Evolutionary conservation across 495 filamentous ascomycete species (phyloP).

Genomic region (Elaphomyces granulatus): DNA sequence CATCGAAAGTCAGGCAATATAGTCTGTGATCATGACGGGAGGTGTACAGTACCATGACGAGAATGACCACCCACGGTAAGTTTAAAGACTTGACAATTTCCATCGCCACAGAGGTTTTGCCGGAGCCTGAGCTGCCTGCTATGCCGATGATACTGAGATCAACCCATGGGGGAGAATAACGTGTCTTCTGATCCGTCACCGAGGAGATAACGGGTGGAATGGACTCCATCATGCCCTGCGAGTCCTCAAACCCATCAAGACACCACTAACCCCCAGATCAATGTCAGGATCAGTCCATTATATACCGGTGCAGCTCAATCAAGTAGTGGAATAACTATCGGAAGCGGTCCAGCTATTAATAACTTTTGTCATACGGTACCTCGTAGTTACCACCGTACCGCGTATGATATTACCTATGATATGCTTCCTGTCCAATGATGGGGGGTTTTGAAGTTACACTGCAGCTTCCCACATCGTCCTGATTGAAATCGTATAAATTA

Average conservation of each 20-base stretch:
- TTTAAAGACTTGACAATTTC: slow-evolving; percentile 82
- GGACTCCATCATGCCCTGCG: slow-evolving; percentile 28
- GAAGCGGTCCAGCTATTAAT: too few relatives aligned
- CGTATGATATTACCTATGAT: too few relatives aligned
- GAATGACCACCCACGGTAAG: slow-evolving; percentile 92
- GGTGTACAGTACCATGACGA: slow-evolving; percentile 63
- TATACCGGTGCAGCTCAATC: slow-evolving; percentile 17
- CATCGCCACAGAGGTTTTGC: slow-evolving; percentile 89
- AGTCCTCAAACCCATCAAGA: slow-evolving; percentile 1
- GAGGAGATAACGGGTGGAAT: slow-evolving; percentile 29
- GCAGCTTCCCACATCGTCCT: too few relatives aligned
- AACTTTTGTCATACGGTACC: too few relatives aligned
- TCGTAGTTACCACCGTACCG: too few relatives aligned
- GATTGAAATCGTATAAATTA: too few relatives aligned
- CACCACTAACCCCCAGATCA: not conserved
- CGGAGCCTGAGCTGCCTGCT: slow-evolving; percentile 89
- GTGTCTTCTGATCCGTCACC: slow-evolving; percentile 33
- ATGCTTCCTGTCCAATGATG: too few relatives aligned
- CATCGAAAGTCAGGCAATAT: not conserved
- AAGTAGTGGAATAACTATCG: too few relatives aligned
- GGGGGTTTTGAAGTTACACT: too few relatives aligned
- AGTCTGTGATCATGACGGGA: not conserved
- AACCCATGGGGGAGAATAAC: slow-evolving; percentile 89
- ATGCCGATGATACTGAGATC: slow-evolving; percentile 91
- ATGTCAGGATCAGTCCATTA: slow-evolving; percentile 13